These are phyloP conservation scores for Ustilago cynodontis DNA, from an alignment of 1,284 basidiomycete genomes.

Conservation along the genomic window DNA sequence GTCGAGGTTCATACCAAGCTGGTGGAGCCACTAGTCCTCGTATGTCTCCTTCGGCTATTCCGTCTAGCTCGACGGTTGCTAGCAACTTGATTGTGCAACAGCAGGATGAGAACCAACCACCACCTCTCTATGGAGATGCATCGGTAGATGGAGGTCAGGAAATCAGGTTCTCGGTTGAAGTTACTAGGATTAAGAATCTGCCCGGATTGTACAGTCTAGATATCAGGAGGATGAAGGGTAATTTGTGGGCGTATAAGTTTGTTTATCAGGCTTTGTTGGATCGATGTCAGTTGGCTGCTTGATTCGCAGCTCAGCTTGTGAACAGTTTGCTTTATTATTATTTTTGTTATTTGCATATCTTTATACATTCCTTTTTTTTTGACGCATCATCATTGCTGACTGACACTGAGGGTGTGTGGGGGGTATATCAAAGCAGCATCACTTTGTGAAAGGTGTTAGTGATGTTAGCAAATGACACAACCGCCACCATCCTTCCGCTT, in stretches of 20 bases:
- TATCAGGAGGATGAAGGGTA: slow-evolving; percentile 67
- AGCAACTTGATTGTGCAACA: slow-evolving; percentile 17
- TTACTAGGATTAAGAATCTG: slow-evolving; percentile 67
- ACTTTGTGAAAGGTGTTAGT: too few species aligned
- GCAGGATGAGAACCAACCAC: slow-evolving; percentile 50
- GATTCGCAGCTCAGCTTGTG: not conserved
- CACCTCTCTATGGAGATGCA: slow-evolving; percentile 64
- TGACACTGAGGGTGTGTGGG: not conserved
- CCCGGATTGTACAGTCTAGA: slow-evolving; percentile 67
- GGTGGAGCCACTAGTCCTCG: slow-evolving; percentile 21
- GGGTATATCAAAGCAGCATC: too few species aligned
- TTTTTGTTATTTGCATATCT: not conserved
- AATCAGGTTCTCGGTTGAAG: slow-evolving; percentile 67
- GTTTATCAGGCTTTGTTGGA: slow-evolving; percentile 65
- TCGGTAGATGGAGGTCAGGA: slow-evolving; percentile 67
- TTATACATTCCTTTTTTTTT: not conserved
- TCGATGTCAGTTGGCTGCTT: slow-evolving; percentile 43
- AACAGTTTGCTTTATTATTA: not conserved
- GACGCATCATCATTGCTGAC: not conserved
- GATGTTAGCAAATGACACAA: slow-evolving; percentile 27
- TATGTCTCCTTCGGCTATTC: slow-evolving; percentile 10
- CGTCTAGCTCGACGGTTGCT: slow-evolving; percentile 24
- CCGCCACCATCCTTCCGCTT: not conserved
- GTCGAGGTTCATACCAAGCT: slow-evolving; percentile 49
- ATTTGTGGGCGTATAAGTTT: slow-evolving; percentile 68